Evolutionary conservation across 495 filamentous ascomycete species (phyloP), one percentile per base, ranked within the genome.

Genomic region (Entonaema liquescens): DNA sequence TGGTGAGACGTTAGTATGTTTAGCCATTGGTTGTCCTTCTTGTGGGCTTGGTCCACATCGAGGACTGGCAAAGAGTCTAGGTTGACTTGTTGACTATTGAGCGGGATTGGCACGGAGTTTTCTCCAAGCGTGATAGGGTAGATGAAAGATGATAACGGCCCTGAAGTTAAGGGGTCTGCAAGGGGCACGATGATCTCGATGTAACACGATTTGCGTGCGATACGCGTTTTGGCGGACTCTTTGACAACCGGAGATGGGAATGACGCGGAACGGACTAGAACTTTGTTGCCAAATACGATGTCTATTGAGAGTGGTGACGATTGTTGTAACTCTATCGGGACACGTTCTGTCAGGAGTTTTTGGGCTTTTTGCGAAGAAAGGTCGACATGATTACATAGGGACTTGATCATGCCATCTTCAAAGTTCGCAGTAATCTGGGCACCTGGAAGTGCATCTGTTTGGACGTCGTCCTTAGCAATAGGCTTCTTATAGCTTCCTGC

Each of bases 191-290:
- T 71, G 36, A 87, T 64, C 59, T 87, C 84, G 38, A 85, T 66
- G 64, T 81, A 85, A n/a, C 67, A 69, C 0, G 81, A 83, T 23
- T 66, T 84, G 56, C 83, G 80, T n/a, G 82, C 83, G 59, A 85
- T 79, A 47, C 78, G 76, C 2, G 76, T 79, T 33, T 77, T 82
- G 65, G 66, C 68, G 21, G 57, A 52, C 12, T 80, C 72, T 42
- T 66, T 67, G 5, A 66, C 40, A 12, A 88, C 78, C 0, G 84
- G 84, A 2, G 73, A 67, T 0, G 84, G 83, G 66, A 81, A 86
- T 8, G 62, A 68, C 23, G 84, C 29, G 33, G 72, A 65, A 12
- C 70, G 62, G 1, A 75, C 47, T 0, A 79, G 61, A 12, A 23
- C 19, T 5, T 50, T 26, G 6, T 76, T 69, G 17, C 73, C 75